These are phyloP conservation scores for Lagerstroemia speciosa DNA, from an alignment of 345 rosid genomes.

Conservation along the genomic window DNA sequence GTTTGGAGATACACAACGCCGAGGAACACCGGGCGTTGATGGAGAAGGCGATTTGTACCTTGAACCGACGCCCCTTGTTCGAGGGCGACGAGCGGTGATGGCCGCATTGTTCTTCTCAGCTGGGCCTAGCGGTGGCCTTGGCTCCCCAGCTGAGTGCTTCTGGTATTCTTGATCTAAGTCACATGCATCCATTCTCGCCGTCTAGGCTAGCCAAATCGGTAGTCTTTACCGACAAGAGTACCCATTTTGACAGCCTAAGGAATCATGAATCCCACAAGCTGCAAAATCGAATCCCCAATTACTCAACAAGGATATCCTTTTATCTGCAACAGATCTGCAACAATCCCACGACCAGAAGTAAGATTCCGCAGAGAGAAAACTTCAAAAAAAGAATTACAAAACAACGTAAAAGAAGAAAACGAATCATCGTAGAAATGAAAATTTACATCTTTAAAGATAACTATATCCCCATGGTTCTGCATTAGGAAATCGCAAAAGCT, in stretches of 20 bases:
- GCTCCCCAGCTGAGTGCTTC: conserved; percentile 42
- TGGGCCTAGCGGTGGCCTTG: conserved; percentile 56
- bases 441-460: conserved; percentile 43
- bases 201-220: conserved; percentile 51
- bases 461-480: conserved; percentile 23
- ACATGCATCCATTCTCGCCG: conserved; percentile 68
- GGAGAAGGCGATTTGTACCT: conserved; percentile 79
- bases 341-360: conserved; percentile 34
- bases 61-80: conserved; percentile 57
- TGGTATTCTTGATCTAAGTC: conserved; percentile 34
- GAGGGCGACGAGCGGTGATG: conserved; percentile 41
- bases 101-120: conserved; percentile 66
- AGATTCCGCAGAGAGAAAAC: conserved; percentile 37
- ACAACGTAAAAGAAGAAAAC: conserved; percentile 11
- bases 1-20: conserved; percentile 72
- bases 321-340: conserved; percentile 53
- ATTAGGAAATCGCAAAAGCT: not conserved
- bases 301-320: conserved; percentile 36
- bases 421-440: conserved; percentile 13
- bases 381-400: conserved; percentile 25
- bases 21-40: conserved; percentile 31
- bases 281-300: conserved; percentile 21
- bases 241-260: conserved; percentile 24
- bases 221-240: conserved; percentile 18
- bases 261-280: conserved; percentile 27